Conservation (phyloP, 192 early-diverging fungal species). For the Rhizophagus sp. region DNA sequence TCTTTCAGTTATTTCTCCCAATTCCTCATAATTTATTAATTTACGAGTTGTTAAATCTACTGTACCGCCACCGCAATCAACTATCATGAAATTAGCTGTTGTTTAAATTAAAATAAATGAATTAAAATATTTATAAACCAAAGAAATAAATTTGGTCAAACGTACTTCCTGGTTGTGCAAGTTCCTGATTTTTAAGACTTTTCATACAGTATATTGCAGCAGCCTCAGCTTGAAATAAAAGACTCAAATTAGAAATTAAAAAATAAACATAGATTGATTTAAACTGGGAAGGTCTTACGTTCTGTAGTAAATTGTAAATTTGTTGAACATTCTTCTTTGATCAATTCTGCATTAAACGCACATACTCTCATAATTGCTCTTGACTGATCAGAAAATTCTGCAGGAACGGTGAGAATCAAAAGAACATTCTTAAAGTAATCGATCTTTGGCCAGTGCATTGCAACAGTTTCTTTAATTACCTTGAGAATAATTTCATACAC, state of each 20-base stretch:
- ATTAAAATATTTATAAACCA: not conserved
- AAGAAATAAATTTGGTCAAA: too few relatives aligned
- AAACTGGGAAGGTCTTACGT: not conserved
- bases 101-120: not conserved
- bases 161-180: not conserved
- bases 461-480: not conserved
- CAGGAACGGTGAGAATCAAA: slow-evolving; percentile 2
- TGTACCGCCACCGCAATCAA: slow-evolving; percentile 47
- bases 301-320: not conserved
- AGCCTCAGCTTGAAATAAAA: not conserved
- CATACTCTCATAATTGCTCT: slow-evolving; percentile 55
- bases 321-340: slow-evolving; percentile 21
- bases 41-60: slow-evolving; percentile 42
- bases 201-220: not conserved
- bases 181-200: not conserved
- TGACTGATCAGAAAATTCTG: slow-evolving; percentile 26
- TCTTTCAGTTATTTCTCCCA: slow-evolving; percentile 29
- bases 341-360: slow-evolving; percentile 50
- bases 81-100: slow-evolving; percentile 40
- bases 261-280: not conserved
- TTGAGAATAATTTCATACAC: not conserved
- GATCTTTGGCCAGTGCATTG: not conserved
- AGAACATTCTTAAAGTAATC: slow-evolving; percentile 1
- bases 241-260: not conserved
- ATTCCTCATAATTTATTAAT: slow-evolving; percentile 29